Conservation (phyloP, 202 grass and related monocot species). For the Alloteropsis angusta region DNA sequence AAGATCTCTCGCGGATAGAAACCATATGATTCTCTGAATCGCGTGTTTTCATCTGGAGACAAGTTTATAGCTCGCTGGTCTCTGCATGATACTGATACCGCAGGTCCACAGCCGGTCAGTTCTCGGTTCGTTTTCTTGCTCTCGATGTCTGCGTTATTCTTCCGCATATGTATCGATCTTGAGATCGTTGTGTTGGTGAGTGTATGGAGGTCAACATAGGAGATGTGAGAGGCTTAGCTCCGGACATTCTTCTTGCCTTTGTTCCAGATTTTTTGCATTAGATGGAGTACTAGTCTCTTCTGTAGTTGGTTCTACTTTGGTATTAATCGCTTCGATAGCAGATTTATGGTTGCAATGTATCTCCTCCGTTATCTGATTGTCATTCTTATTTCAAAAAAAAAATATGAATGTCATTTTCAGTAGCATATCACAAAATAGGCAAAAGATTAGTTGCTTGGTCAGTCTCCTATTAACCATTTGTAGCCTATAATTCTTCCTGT, state of each 20-base stretch:
- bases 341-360: not conserved
- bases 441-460: not conserved
- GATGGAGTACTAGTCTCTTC: not conserved
- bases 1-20: slow-evolving; percentile 2
- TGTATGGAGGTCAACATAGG: not conserved
- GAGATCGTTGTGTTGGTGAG: not conserved
- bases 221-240: not conserved
- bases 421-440: not conserved
- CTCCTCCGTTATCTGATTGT: not conserved
- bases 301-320: not conserved
- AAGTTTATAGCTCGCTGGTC: not conserved
- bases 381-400: not conserved
- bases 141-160: not conserved
- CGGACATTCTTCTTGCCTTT: not conserved
- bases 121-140: not conserved
- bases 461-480: not conserved
- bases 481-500: not conserved
- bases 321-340: not conserved
- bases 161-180: not conserved
- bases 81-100: not conserved
- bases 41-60: not conserved
- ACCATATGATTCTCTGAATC: not conserved
- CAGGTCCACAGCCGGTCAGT: not conserved
- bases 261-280: not conserved
- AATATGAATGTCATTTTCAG: not conserved